Evolutionary conservation across 2,329 filamentous ascomycete genomes (phyloP).

Genomic region (Monosporascus cannonballus): DNA sequence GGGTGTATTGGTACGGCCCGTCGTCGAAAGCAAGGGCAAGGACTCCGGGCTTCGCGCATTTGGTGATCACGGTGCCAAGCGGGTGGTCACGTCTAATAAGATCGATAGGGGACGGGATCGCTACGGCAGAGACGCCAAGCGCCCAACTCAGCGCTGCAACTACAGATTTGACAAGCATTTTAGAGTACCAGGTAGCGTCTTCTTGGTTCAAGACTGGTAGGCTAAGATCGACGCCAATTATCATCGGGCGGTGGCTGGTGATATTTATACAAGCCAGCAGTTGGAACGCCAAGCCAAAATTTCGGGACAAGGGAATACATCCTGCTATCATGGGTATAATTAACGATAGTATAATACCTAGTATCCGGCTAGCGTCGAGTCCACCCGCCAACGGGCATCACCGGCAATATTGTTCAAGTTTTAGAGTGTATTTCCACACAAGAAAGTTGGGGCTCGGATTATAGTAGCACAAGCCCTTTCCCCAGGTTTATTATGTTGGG

Average conservation of each 20-base stretch:
- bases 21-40: conserved; percentile 50
- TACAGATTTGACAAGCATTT: conserved; percentile 20
- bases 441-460: too few species aligned
- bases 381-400: neutral
- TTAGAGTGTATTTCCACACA: too few species aligned
- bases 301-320: neutral
- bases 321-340: neutral
- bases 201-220: neutral
- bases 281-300: neutral
- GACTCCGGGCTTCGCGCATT: conserved; percentile 37
- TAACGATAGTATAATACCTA: neutral
- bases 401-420: too few species aligned
- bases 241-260: neutral
- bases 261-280: neutral
- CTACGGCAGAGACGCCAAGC: conserved; percentile 21
- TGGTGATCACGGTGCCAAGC: conserved; percentile 37
- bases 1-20: conserved; percentile 44
- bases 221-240: neutral
- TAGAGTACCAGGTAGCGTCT: neutral
- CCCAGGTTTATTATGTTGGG: too few species aligned
- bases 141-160: conserved; percentile 16
- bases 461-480: too few species aligned
- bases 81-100: conserved; percentile 34
- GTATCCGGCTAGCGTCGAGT: neutral
- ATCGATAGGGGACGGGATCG: conserved; percentile 32